These are phyloP conservation scores for Tolypocladium capitatum DNA, from an alignment of 2,329 filamentous ascomycete genomes.

Conservation along the genomic window DNA sequence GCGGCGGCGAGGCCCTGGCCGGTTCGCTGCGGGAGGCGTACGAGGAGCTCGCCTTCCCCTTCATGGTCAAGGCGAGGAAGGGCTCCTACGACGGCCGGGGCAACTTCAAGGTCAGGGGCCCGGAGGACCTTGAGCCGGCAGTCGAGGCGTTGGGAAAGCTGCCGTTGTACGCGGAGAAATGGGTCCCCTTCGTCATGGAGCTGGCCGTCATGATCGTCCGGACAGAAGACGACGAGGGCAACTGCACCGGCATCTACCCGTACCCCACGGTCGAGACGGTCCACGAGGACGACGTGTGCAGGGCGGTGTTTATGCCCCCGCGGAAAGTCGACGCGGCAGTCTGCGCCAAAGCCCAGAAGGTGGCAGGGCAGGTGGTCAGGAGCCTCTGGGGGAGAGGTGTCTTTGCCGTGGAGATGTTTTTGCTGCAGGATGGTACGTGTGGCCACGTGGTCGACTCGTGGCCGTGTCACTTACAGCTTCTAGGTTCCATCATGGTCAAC, in stretches of 20 bases:
- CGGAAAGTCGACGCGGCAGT: conserved; percentile 50
- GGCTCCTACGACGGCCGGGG: conserved; percentile 86
- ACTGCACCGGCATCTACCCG: conserved; percentile 41
- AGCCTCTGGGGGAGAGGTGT: conserved; percentile 80
- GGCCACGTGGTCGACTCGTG: conserved; percentile 1
- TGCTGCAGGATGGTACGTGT: conserved; percentile 56
- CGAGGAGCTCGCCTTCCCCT: conserved; percentile 59
- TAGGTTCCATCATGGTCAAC: conserved; percentile 59
- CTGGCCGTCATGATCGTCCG: conserved; percentile 91
- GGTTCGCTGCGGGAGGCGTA: conserved; percentile 52
- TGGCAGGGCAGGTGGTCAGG: conserved; percentile 67
- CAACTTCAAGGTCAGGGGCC: conserved; percentile 37
- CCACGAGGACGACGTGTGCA: conserved; percentile 92
- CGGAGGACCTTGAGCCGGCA: conserved; percentile 44
- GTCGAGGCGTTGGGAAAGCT: conserved; percentile 55
- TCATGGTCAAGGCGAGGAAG: conserved; percentile 85
- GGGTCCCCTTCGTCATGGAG: conserved; percentile 74
- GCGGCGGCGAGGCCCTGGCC: conserved; percentile 36
- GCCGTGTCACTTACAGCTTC: conserved; percentile 3
- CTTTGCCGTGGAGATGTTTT: conserved; percentile 94
- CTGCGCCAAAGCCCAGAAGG: conserved; percentile 53
- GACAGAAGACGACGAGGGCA: conserved; percentile 54
- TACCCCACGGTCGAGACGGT: conserved; percentile 91
- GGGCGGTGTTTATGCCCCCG: conserved; percentile 77
- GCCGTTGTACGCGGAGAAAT: conserved; percentile 79